Base-by-base conservation (phyloP, 1,284 basidiomycete genomes). In the Malassezia obtusa region DNA sequence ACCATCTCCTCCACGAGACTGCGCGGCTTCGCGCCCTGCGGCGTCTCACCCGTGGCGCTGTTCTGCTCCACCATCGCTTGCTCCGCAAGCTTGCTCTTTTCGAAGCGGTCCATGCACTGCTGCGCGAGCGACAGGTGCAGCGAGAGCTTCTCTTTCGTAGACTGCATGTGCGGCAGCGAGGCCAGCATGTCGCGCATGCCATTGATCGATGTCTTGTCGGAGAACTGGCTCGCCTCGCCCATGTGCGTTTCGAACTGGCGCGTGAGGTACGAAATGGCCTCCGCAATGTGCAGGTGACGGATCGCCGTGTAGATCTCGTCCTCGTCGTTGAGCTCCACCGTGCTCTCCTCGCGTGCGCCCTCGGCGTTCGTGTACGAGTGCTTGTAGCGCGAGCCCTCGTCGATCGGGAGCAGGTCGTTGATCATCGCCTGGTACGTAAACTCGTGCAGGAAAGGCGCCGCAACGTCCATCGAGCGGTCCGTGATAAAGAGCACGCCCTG, bases 171-270 rank as follows among this genome's bases (percentile, higher is more conserved):
- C 3, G 92, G 91, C 56, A 99, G 74, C 65, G 80, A 87, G 19
- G 94, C 94, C 38, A 99, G 79, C 92, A 98, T 95, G 70, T 98
- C 92, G 75, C 95, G 94, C 86, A 99, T 91, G 75, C 95, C 91
- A 71, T 90, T 91, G 52, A 99, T 77, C 65, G 83, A 91, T 44
- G 86, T 86, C 14, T 84, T 85, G n/a, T 59, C 58, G 10, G 63
- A 57, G 59, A 92, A 94, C 0, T 88, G 89, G 1, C 87, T 88
- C 71, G 96, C 87, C 65, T 95, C 90, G 65, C 85, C 83, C 66
- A 91, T 80, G 70, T 96, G 95, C 71, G 84, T 83, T 73, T 89
- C 89, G 76, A 98, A 96, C 76, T 96, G 89, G 11, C 80, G 81
- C 82, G 94, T 91, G 52, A 98, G 80, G 74, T 89, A 90, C 77